A percentile compares a stretch with the other conserved stretches of the same genome.
Evolutionary conservation across 257 asterid genomes (phyloP).

Genomic region (Ophiorrhiza pumila): DNA sequence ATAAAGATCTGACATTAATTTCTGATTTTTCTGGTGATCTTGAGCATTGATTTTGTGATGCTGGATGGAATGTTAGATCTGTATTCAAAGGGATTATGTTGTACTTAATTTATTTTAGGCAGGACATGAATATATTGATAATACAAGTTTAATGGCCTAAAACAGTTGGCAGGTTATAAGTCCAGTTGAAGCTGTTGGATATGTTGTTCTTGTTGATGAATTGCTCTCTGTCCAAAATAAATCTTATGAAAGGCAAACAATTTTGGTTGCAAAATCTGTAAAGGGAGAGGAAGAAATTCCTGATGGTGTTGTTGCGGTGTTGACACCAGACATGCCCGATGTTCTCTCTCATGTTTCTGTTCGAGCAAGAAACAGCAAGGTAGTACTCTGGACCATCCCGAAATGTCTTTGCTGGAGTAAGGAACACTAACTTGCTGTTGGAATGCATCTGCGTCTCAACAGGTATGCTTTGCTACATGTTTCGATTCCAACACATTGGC

Average conservation of each 20-base stretch:
- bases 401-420: conserved; percentile 12
- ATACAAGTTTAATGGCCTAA: conserved; percentile 22
- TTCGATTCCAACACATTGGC: conserved; percentile 70
- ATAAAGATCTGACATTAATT: background rate
- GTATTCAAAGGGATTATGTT: background rate
- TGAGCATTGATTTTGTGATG: background rate
- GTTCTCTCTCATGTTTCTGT: conserved; percentile 99
- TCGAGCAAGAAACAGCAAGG: conserved; percentile 98
- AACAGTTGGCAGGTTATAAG: conserved; percentile 99
- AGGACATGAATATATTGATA: background rate
- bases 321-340: conserved; percentile 99
- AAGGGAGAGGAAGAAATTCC: conserved; percentile 99
- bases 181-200: conserved; percentile 94
- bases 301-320: conserved; percentile 88
- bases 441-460: conserved; percentile 22
- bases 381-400: conserved; percentile 25
- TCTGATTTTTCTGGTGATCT: background rate
- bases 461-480: conserved; percentile 99
- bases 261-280: conserved; percentile 89
- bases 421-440: conserved; percentile 3
- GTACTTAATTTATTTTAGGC: background rate
- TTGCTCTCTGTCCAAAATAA: conserved; percentile 84
- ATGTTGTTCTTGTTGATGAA: conserved; percentile 85
- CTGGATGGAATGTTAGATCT: background rate
- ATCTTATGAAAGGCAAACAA: conserved; percentile 72